These are phyloP conservation scores for Carex arenaria DNA, from an alignment of 202 grass and related monocot genomes.

Conservation along the genomic window DNA sequence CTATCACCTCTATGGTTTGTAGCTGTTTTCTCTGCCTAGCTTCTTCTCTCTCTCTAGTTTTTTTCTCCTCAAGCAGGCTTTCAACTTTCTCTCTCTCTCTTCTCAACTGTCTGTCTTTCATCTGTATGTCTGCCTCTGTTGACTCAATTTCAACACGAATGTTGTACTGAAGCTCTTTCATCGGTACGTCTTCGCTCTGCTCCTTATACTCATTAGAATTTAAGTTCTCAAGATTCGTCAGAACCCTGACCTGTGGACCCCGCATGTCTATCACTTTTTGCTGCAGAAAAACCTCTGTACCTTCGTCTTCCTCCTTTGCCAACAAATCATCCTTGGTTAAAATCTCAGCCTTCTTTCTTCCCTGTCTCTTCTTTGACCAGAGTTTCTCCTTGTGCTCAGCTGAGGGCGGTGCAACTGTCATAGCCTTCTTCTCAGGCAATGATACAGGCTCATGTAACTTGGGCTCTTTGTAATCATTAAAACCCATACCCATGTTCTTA, in stretches of 20 bases:
- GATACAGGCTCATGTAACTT: slow-evolving; percentile 26
- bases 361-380: slow-evolving; percentile 68
- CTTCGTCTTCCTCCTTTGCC: slow-evolving; percentile 61
- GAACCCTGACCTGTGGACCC: slow-evolving; percentile 68
- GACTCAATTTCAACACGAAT: slow-evolving; percentile 72
- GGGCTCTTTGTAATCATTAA: slow-evolving; percentile 80
- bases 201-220: slow-evolving; percentile 63
- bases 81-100: slow-evolving; percentile 72
- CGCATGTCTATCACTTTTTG: slow-evolving; percentile 90
- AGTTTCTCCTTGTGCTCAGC: slow-evolving; percentile 48
- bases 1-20: slow-evolving; percentile 67
- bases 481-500: slow-evolving; percentile 71
- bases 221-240: slow-evolving; percentile 61
- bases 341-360: slow-evolving; percentile 41
- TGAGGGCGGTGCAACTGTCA: background rate
- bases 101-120: slow-evolving; percentile 54
- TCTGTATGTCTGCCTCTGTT: slow-evolving; percentile 76
- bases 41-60: slow-evolving; percentile 66
- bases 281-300: slow-evolving; percentile 32
- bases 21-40: slow-evolving; percentile 48
- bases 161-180: slow-evolving; percentile 90
- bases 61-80: slow-evolving; percentile 66
- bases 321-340: slow-evolving; percentile 70
- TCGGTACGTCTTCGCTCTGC: slow-evolving; percentile 62
- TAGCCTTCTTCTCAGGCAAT: slow-evolving; percentile 35